A percentile compares a stretch with the other conserved stretches of the same genome.
Evolutionary conservation across 805 yeast genomes (phyloP).

Genomic region (Myxozyma lipomycoides): DNA sequence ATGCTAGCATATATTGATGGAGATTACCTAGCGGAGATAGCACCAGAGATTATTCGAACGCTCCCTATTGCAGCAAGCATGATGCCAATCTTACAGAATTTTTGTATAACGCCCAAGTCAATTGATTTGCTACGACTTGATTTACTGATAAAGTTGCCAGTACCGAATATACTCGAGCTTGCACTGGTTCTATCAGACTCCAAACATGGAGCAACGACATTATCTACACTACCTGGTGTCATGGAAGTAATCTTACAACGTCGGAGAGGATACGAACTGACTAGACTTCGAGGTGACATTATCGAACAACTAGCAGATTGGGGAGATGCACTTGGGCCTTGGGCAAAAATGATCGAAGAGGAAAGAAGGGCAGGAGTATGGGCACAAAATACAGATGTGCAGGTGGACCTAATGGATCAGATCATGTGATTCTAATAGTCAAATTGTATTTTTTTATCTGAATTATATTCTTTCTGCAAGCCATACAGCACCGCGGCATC

Average conservation of each 20-base stretch:
- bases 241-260: slow-evolving; percentile 25
- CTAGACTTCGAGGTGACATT: slow-evolving; percentile 23
- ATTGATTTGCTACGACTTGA: slow-evolving; percentile 6
- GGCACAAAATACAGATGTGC: slow-evolving; percentile 15
- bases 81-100: slow-evolving; percentile 12
- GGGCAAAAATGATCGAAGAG: slow-evolving; percentile 20
- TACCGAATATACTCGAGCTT: slow-evolving; percentile 20
- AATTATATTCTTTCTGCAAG: slow-evolving; percentile 74
- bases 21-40: slow-evolving; percentile 13
- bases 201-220: slow-evolving; percentile 15
- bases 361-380: slow-evolving; percentile 18
- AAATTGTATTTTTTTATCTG: background rate
- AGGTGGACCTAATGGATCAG: slow-evolving; percentile 24
- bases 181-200: slow-evolving; percentile 17
- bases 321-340: slow-evolving; percentile 20
- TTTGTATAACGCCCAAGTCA: slow-evolving; percentile 6
- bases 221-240: slow-evolving; percentile 25
- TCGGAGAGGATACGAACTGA: slow-evolving; percentile 16
- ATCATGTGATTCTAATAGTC: slow-evolving; percentile 4
- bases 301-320: slow-evolving; percentile 17
- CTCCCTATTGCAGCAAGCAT: slow-evolving; percentile 11
- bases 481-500: slow-evolving; percentile 86
- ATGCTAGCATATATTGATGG: slow-evolving; percentile 14
- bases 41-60: slow-evolving; percentile 13
- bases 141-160: slow-evolving; percentile 23